Base-by-base conservation (phyloP, 805 yeast species). In the Geotrichum ghanense region DNA sequence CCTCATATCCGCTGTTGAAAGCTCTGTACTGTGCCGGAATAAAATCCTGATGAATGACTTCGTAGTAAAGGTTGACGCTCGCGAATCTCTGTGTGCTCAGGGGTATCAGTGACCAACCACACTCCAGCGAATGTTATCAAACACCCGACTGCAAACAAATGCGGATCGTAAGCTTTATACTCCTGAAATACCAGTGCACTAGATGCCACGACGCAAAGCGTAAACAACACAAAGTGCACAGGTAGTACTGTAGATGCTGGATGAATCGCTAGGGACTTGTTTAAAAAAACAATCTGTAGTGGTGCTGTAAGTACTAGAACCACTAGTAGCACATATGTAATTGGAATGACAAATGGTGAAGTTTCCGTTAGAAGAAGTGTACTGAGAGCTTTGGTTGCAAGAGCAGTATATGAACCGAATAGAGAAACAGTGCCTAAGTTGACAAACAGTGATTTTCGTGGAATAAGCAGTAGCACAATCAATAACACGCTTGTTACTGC, bases 161-260 rank as follows among this genome's bases (percentile, higher is more conserved):
- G 3, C 5, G 53, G 45, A 3, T 63, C 46, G 31, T 56, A 56
- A 40, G 60, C 55, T 2, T 62, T 60, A 45, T 71, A 70, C 46
- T 71, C 75, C 23, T 63, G 61, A 50, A 69, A 71, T 5, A 71
- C 61, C 4, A 68, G 52, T 9, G 66, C 65, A 0, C 74, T 69
- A n/a, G 73, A 73, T 4, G 65, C 27, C 22, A 69, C 60, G 2
- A 71, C 73, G 2, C 72, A 64, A 7, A 67, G 49, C 1, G 75
- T 71, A 61, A 74, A 73, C 26, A 70, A 64, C 3, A 67, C 72
- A 58, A 72, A 73, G 52, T 73, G 76, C 34, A 72, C 64, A 0
- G 78, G 78, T 6, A 74, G 69, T 2, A 74, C 76, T 4, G 68
- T 64, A 34, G 74, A 70, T 2, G 74, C 68, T 16, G 67, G 67